phyloP scores from a whole-genome alignment of 495 filamentous ascomycete species.

The Podospora australis region DNA sequence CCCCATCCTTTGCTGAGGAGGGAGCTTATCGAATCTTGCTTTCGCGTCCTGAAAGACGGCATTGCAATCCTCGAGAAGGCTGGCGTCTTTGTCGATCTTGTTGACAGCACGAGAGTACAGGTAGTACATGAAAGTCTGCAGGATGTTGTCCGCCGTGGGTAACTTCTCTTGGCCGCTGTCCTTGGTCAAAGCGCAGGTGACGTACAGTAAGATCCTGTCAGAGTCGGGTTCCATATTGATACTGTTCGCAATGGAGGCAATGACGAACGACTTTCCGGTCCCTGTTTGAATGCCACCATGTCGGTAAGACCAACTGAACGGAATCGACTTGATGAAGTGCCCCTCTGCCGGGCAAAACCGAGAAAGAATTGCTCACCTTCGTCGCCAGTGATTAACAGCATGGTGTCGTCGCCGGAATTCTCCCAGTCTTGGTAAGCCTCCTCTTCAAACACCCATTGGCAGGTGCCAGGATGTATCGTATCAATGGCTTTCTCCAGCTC shows the following conservation, averaged over 20 bases:
- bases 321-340: background rate
- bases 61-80: slow-evolving; percentile 21
- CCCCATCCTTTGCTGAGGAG: background rate
- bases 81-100: slow-evolving; percentile 8
- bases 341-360: too few relatives aligned
- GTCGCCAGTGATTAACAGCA: slow-evolving; percentile 18
- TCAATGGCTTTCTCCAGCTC: slow-evolving; percentile 14
- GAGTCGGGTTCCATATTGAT: background rate
- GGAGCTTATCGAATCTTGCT: background rate
- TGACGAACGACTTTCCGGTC: slow-evolving; percentile 18
- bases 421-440: slow-evolving; percentile 7
- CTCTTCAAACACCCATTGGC: slow-evolving; percentile 17
- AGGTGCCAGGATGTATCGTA: slow-evolving; percentile 12
- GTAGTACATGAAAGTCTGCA: slow-evolving; percentile 13
- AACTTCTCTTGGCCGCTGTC: background rate
- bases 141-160: slow-evolving; percentile 14
- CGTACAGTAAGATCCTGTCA: slow-evolving; percentile 12
- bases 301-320: background rate
- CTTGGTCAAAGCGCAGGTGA: slow-evolving; percentile 9
- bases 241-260: slow-evolving; percentile 14
- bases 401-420: background rate
- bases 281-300: too few relatives aligned
- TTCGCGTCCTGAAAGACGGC: slow-evolving; percentile 16
- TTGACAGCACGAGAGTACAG: slow-evolving; percentile 15
- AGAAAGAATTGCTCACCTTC: slow-evolving; percentile 6